Percentiles rank a stretch among this genome's conserved stretches.
Conservation (phyloP, 129 eudicot genomes). For the Escallonia herrerae region DNA sequence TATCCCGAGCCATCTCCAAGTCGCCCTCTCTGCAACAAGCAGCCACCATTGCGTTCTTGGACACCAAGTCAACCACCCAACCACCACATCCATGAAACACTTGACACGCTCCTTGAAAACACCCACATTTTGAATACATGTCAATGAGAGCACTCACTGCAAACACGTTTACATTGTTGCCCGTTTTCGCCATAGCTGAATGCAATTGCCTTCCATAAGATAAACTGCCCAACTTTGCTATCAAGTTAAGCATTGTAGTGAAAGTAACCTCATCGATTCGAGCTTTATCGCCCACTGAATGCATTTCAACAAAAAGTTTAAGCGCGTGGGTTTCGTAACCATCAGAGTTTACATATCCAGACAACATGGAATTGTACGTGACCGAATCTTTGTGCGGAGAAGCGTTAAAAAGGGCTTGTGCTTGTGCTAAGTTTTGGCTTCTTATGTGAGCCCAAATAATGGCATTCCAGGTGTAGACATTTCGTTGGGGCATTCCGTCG, state of each 20-base stretch:
- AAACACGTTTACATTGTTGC: conserved; percentile 43
- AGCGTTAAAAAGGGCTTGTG: conserved; percentile 44
- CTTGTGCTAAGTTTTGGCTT: conserved; percentile 34
- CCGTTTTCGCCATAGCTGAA: conserved; percentile 70
- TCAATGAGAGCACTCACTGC: conserved; percentile 67
- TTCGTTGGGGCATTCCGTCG: conserved; percentile 88
- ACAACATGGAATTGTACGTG: conserved; percentile 70
- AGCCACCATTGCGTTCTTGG: conserved; percentile 81
- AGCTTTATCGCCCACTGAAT: conserved; percentile 14
- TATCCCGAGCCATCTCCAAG: conserved; percentile 43
- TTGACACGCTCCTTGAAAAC: conserved; percentile 49
- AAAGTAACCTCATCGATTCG: conserved; percentile 65
- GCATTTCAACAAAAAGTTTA: conserved; percentile 58
- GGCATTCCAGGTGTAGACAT: conserved; percentile 86
- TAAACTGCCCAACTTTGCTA: conserved; percentile 40
- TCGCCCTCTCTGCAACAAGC: conserved; percentile 84
- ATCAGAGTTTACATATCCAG: conserved; percentile 53
- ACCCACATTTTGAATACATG: conserved; percentile 89
- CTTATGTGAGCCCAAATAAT: conserved; percentile 57
- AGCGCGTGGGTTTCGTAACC: conserved; percentile 52
- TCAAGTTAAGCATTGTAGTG: conserved; percentile 72
- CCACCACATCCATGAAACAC: conserved; percentile 39
- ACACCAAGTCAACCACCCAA: conserved; percentile 45
- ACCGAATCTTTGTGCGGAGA: conserved; percentile 62
- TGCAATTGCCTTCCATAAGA: conserved; percentile 63